Conservation (phyloP, 1,284 basidiomycete genomes). For the Clitocybe nebularis region DNA sequence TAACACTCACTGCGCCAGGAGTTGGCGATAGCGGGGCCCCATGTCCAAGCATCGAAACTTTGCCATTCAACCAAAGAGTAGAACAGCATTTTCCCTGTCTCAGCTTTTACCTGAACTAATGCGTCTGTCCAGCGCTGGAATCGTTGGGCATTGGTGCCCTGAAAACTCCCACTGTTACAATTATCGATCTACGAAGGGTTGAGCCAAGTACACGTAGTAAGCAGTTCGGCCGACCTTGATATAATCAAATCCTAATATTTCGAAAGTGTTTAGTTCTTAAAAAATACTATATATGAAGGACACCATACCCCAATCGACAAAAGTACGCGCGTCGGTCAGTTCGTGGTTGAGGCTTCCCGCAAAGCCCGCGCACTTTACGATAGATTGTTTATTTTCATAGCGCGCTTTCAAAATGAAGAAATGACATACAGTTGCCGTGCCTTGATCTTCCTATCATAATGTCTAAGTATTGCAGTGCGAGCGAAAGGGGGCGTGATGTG, state of each 20-base stretch:
- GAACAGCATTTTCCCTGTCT: slow-evolving; percentile 23
- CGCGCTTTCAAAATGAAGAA: not conserved
- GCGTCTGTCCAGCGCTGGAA: slow-evolving; percentile 24
- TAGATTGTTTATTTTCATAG: not conserved
- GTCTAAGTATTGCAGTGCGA: too few species aligned
- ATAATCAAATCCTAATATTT: slow-evolving; percentile 19
- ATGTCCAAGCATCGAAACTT: slow-evolving; percentile 25
- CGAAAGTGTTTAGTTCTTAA: not conserved
- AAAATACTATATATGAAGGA: too few species aligned
- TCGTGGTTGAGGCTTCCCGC: slow-evolving; percentile 24
- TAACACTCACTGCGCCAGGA: slow-evolving; percentile 20
- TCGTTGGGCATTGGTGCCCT: slow-evolving; percentile 19
- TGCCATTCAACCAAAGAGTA: slow-evolving; percentile 25
- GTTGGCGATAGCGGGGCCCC: slow-evolving; percentile 20
- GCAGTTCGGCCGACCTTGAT: slow-evolving; percentile 14
- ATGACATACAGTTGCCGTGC: slow-evolving; percentile 14
- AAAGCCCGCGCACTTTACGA: slow-evolving; percentile 21
- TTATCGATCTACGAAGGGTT: slow-evolving; percentile 17
- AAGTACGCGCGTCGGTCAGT: slow-evolving; percentile 21
- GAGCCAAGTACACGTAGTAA: not conserved
- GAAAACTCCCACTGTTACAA: slow-evolving; percentile 17
- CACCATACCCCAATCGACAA: slow-evolving; percentile 21
- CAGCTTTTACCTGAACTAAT: slow-evolving; percentile 19
- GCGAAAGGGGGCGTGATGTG: too few species aligned
- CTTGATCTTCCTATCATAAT: slow-evolving; percentile 15